phyloP scores from a whole-genome alignment of 257 asterid genomes.

The Scutellaria galericulata region DNA sequence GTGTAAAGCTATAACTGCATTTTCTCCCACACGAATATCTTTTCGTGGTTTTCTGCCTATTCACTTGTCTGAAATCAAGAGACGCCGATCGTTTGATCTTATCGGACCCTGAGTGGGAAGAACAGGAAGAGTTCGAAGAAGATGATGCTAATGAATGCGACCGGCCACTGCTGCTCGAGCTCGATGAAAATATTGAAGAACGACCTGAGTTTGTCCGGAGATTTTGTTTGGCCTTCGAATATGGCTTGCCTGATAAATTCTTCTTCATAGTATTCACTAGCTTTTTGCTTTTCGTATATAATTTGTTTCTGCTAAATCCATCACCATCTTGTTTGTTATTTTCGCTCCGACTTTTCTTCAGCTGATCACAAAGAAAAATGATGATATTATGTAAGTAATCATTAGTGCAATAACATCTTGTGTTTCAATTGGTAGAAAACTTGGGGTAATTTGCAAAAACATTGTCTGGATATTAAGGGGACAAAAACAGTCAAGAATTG shows the following conservation, averaged over 20 bases:
- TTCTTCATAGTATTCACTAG: constrained; percentile 31
- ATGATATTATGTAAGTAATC: background rate
- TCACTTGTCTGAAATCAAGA: constrained; percentile 35
- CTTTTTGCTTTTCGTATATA: constrained; percentile 34
- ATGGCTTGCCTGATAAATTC: constrained; percentile 33
- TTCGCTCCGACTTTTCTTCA: constrained; percentile 41
- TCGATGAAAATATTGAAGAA: constrained; percentile 44
- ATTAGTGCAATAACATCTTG: background rate
- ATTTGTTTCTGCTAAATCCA: constrained; percentile 32
- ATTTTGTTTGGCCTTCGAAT: constrained; percentile 9
- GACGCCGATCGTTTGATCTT: constrained; percentile 1
- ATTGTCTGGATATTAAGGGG: no score
- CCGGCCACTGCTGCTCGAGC: background rate
- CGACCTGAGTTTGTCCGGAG: constrained; percentile 33
- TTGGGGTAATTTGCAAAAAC: no score
- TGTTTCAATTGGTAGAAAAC: no score
- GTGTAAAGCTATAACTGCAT: background rate
- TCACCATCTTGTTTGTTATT: background rate
- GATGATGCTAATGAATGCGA: constrained; percentile 33
- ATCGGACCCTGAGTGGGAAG: constrained; percentile 36
- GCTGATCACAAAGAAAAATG: constrained; percentile 28
- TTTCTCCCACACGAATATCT: constrained; percentile 3
- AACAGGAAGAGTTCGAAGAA: constrained; percentile 33
- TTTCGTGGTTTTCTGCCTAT: constrained; percentile 2
- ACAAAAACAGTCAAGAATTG: no score